Conservation (phyloP, 2,329 filamentous ascomycete genomes). For the Amylocarpus encephaloides region DNA sequence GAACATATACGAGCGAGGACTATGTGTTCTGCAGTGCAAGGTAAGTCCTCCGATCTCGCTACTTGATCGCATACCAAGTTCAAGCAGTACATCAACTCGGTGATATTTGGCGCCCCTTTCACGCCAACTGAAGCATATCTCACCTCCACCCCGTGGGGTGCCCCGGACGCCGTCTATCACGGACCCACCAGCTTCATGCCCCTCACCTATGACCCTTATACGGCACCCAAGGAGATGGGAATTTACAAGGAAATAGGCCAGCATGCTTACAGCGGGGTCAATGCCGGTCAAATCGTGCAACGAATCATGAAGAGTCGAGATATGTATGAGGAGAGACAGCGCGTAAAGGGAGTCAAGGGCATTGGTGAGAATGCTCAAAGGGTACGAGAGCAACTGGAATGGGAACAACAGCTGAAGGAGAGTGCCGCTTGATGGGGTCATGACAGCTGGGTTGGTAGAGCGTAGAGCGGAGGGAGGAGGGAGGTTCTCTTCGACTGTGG, state of each 20-base stretch:
- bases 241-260: constrained; percentile 74
- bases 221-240: constrained; percentile 70
- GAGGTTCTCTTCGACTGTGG: neutral
- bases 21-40: constrained; percentile 92
- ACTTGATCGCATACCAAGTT: constrained; percentile 4
- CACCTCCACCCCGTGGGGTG: constrained; percentile 63
- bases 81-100: constrained; percentile 71
- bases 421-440: constrained; percentile 3
- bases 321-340: constrained; percentile 86
- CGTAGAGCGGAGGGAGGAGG: too few species aligned
- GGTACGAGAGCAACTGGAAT: constrained; percentile 55
- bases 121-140: constrained; percentile 76
- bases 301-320: constrained; percentile 82
- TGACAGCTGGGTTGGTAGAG: too few species aligned
- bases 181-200: constrained; percentile 77
- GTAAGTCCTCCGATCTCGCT: constrained; percentile 41
- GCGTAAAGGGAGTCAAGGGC: constrained; percentile 82
- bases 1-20: constrained; percentile 94
- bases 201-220: constrained; percentile 71
- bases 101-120: constrained; percentile 87
- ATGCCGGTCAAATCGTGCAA: constrained; percentile 85
- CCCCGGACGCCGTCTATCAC: constrained; percentile 81
- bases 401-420: constrained; percentile 26
- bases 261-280: constrained; percentile 81
- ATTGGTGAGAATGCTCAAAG: constrained; percentile 63